Evolutionary conservation across 495 filamentous ascomycete genomes (phyloP).

Genomic region (Daldinia vernicosa): DNA sequence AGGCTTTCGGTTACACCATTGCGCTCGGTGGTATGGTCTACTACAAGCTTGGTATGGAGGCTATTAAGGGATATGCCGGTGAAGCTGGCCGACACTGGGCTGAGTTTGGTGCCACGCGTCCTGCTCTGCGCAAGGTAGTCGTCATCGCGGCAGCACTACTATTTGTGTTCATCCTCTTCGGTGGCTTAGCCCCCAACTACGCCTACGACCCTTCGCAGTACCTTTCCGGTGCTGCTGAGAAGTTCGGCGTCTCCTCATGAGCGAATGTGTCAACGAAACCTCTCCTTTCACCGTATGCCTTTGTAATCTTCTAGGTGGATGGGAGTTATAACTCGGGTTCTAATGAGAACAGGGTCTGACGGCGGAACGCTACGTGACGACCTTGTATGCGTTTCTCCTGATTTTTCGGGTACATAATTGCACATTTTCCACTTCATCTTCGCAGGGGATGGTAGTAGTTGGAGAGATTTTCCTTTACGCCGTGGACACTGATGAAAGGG

Average conservation of each 20-base stretch:
- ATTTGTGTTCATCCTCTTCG: constrained; percentile 73
- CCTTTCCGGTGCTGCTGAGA: constrained; percentile 57
- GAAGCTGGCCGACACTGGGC: constrained; percentile 80
- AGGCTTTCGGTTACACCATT: constrained; percentile 95
- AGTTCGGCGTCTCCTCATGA: constrained; percentile 53
- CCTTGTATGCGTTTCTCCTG: constrained; percentile 29
- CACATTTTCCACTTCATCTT: constrained; percentile 36
- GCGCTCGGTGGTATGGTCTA: constrained; percentile 90
- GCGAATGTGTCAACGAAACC: constrained; percentile 21
- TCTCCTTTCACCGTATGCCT: constrained; percentile 42
- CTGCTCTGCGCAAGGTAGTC: constrained; percentile 77
- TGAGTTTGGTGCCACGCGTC: constrained; percentile 80
- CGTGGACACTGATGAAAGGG: constrained; percentile 31
- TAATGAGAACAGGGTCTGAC: constrained; percentile 21
- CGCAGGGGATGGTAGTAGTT: constrained; percentile 32
- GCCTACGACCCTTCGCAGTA: constrained; percentile 58
- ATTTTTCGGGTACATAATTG: constrained; percentile 47
- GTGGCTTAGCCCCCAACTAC: constrained; percentile 59
- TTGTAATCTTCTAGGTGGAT: constrained; percentile 46
- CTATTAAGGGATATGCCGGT: constrained; percentile 78
- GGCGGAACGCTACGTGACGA: constrained; percentile 39
- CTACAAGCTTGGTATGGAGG: constrained; percentile 94
- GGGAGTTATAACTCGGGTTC: constrained; percentile 20
- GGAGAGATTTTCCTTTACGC: constrained; percentile 37
- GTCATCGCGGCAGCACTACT: constrained; percentile 68